Percentiles rank a stretch among this genome's conserved stretches.
Conservation (phyloP, 768 basidiomycete genomes). For the Russula sp. region DNA sequence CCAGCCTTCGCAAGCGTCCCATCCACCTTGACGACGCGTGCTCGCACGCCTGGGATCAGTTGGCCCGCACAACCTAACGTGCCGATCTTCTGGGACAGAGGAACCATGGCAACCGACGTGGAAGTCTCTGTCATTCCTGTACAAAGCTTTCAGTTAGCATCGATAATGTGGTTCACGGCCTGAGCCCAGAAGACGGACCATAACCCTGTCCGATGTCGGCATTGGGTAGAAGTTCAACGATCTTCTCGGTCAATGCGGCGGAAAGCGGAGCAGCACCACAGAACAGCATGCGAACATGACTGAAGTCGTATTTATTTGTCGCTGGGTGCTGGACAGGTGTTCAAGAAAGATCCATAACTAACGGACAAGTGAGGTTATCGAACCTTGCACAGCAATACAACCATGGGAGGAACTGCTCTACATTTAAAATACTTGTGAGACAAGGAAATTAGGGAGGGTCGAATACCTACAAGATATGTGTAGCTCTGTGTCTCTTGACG, state of each 20-base stretch:
- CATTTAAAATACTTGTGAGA: not conserved
- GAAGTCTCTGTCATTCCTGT: conserved; percentile 69
- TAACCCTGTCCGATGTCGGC: conserved; percentile 61
- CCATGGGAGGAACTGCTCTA: conserved; percentile 35
- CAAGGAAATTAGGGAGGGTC: not conserved
- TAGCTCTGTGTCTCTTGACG: conserved; percentile 36
- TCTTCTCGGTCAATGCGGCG: conserved; percentile 38
- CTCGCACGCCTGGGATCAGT: conserved; percentile 51
- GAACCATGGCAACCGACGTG: conserved; percentile 52
- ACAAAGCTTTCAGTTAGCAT: not conserved
- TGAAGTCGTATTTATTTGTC: conserved; percentile 36
- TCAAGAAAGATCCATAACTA: not conserved
- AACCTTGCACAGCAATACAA: conserved; percentile 38
- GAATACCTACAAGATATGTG: conserved; percentile 36
- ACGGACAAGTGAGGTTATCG: not conserved
- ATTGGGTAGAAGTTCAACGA: conserved; percentile 50
- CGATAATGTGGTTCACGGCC: not conserved
- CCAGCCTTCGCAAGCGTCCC: conserved; percentile 51
- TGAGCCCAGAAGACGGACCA: conserved; percentile 38
- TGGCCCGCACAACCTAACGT: conserved; percentile 47
- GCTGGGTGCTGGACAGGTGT: conserved; percentile 33
- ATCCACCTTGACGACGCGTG: conserved; percentile 53
- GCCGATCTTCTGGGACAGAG: conserved; percentile 47
- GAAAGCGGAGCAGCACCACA: conserved; percentile 42
- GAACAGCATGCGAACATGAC: conserved; percentile 33